Evolutionary conservation across 768 basidiomycete species (phyloP).

Genomic region (Dentipellis sp.): DNA sequence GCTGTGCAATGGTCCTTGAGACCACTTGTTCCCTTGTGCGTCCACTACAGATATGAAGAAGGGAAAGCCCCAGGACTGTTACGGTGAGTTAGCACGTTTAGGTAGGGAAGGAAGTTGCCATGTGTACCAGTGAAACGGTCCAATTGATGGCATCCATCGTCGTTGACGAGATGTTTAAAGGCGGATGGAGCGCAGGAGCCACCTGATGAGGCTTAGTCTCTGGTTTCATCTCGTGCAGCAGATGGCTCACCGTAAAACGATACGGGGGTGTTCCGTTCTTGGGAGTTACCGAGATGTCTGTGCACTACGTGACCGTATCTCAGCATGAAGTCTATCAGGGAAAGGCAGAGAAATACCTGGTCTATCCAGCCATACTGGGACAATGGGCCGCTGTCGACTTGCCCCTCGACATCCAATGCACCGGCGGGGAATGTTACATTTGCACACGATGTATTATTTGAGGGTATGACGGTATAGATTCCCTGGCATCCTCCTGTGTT

Average conservation of each 20-base stretch:
- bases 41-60: slow-evolving; percentile 52
- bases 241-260: slow-evolving; percentile 38
- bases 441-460: slow-evolving; percentile 32
- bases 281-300: slow-evolving; percentile 43
- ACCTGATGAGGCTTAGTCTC: slow-evolving; percentile 25
- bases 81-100: not conserved
- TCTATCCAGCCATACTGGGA: slow-evolving; percentile 54
- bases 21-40: slow-evolving; percentile 40
- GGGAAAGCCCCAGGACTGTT: slow-evolving; percentile 39
- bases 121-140: slow-evolving; percentile 36
- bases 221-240: not conserved
- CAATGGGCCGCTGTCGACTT: slow-evolving; percentile 38
- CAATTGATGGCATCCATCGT: slow-evolving; percentile 40
- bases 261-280: slow-evolving; percentile 54
- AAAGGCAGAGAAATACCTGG: slow-evolving; percentile 27
- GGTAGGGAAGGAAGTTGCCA: not conserved
- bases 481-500: slow-evolving; percentile 55
- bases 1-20: slow-evolving; percentile 49
- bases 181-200: slow-evolving; percentile 52
- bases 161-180: slow-evolving; percentile 43
- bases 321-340: not conserved
- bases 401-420: slow-evolving; percentile 35
- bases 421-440: slow-evolving; percentile 39
- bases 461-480: slow-evolving; percentile 45
- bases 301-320: slow-evolving; percentile 31